Evolutionary conservation across 1,139 yeast genomes (phyloP).

Genomic region (Lodderomyces elongisporus): DNA sequence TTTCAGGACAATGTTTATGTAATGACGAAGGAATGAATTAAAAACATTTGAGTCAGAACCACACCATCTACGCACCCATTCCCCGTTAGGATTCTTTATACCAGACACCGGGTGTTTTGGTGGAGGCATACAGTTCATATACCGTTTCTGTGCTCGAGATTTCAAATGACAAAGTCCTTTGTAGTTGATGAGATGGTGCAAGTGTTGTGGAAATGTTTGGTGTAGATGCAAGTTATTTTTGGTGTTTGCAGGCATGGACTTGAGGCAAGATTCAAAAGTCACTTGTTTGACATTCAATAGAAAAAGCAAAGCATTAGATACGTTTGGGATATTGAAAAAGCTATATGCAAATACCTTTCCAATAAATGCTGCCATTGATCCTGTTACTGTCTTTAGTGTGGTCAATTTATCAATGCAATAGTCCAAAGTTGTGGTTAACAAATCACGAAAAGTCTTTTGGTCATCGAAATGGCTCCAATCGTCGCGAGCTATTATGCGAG

Average conservation of each 20-base stretch:
- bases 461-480: constrained; percentile 51
- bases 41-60: constrained; percentile 60
- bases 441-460: constrained; percentile 22
- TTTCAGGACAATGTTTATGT: constrained; percentile 23
- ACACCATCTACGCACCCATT: constrained; percentile 60
- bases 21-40: constrained; percentile 71
- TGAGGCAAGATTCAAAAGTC: constrained; percentile 25
- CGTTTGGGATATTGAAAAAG: constrained; percentile 56
- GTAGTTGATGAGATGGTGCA: constrained; percentile 35
- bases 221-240: constrained; percentile 7
- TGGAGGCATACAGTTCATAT: constrained; percentile 39
- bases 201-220: constrained; percentile 32
- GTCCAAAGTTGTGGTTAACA: constrained; percentile 52
- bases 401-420: constrained; percentile 49
- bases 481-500: constrained; percentile 55
- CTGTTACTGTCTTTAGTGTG: constrained; percentile 50
- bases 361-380: constrained; percentile 65
- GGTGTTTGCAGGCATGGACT: constrained; percentile 4
- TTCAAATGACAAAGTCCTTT: constrained; percentile 22
- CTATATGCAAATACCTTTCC: constrained; percentile 75
- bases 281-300: constrained; percentile 52
- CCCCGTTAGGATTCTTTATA: constrained; percentile 56
- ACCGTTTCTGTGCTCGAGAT: constrained; percentile 21
- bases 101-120: constrained; percentile 54
- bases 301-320: constrained; percentile 58